Evolutionary conservation across 225 moss, liverwort and hornwort species (phyloP).

Genomic region (Bryoerythrophyllum caledonicum): DNA sequence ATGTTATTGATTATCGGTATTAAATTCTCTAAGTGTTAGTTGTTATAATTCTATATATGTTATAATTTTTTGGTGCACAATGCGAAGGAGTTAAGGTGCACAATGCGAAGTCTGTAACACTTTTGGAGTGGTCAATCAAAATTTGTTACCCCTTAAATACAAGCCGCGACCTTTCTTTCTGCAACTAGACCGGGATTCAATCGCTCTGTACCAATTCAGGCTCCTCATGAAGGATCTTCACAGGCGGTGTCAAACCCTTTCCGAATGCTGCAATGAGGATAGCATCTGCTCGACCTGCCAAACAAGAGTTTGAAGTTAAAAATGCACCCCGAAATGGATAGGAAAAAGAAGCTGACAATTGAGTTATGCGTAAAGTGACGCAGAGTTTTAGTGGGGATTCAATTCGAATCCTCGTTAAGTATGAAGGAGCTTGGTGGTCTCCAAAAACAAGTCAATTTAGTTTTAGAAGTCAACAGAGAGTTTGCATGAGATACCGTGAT

Average conservation of each 20-base stretch:
- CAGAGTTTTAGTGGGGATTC: too few species aligned
- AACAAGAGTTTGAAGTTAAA: neutral
- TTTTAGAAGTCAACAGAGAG: too few species aligned
- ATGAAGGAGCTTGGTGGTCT: too few species aligned
- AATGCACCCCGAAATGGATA: neutral
- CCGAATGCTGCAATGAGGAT: slow-evolving; percentile 96
- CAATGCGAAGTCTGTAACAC: neutral
- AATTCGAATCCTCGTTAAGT: too few species aligned
- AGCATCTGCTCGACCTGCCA: slow-evolving; percentile 94
- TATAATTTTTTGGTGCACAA: too few species aligned
- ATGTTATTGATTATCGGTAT: too few species aligned
- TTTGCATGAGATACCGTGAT: too few species aligned
- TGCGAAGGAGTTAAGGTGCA: too few species aligned
- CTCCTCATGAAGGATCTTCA: slow-evolving; percentile 22
- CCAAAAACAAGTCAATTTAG: too few species aligned
- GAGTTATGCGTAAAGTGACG: too few species aligned
- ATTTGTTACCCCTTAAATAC: neutral
- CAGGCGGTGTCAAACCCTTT: slow-evolving; percentile 59
- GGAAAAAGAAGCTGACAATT: neutral
- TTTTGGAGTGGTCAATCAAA: slow-evolving; percentile 13
- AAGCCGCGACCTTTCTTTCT: neutral
- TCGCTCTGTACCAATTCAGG: slow-evolving; percentile 20
- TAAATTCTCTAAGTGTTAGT: too few species aligned
- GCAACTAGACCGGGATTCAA: slow-evolving; percentile 2
- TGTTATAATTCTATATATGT: too few species aligned